Evolutionary conservation across 2,329 filamentous ascomycete species (phyloP), one percentile per base, ranked within the genome.

Genomic region (Talaromyces sp.): DNA sequence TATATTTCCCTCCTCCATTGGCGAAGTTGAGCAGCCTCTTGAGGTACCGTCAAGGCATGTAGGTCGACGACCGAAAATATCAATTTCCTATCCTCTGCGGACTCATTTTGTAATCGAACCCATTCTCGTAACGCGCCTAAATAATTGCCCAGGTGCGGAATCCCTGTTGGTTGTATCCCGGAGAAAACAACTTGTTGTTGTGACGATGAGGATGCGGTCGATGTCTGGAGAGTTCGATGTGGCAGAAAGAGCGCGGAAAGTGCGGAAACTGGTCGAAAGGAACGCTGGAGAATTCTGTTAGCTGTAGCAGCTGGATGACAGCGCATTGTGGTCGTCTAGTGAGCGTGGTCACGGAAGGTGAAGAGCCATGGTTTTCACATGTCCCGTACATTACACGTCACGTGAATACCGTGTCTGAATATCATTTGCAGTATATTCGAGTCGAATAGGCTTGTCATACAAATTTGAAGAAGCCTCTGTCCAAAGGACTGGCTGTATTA

Each of bases 81-180:
- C 22, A 96, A 80, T 62, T 83, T 88, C 11, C 87, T 85, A 4
- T 78, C 78, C 2, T 81, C 72, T 0, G 78, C 66, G 0, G 86
- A 81, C 42, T 83, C 79, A 63, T 92, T 80, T 66, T 99, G 93
- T 8, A 97, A 81, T 63, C 83, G 82, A 54, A 90, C 89, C 95
- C 95, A 99, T 81, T 92, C 87, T 57, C 86, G 85, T 60, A 99
- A 79, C 17, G 95, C 95, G 28, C 95, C 95, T 11, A 96, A 84
- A 75, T 97, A 99, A 78, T 99, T 99, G 60, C 95, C 95, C 32
- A 99, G 79, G 74, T 99, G 95, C 15, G 95, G 95, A 27, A 96
- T 84, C 39, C 93, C 95, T 0, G 95, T 99, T 19, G 95, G 95
- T 75, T 99, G 95, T 68, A 99, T 99, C 58, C 93, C 95, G 3